A percentile compares a stretch with the other conserved stretches of the same genome.
Conservation (phyloP, 441 rosid species). For the Aquilaria agallochum region DNA sequence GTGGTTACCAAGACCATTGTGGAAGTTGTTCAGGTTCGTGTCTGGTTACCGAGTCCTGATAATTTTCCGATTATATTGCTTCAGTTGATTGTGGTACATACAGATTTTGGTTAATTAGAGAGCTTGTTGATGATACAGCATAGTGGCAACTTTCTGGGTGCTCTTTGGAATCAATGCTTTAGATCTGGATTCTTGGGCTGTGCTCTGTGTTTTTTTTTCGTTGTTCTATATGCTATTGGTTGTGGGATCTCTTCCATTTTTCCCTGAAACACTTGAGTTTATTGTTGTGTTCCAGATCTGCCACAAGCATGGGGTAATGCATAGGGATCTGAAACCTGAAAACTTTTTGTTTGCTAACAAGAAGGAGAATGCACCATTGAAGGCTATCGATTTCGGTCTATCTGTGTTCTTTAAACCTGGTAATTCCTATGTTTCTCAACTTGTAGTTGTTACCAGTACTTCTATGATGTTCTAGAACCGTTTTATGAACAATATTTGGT, state of each 20-base stretch:
- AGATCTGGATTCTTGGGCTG: background rate
- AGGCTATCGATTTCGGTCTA: constrained; percentile 77
- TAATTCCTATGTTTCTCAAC: constrained; percentile 18
- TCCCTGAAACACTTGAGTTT: background rate
- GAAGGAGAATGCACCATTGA: constrained; percentile 65
- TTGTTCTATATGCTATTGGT: background rate
- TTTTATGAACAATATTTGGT: background rate
- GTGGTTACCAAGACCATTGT: constrained; percentile 63
- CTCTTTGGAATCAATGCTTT: background rate
- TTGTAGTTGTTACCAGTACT: too few species aligned
- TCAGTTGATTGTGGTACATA: background rate
- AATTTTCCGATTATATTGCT: constrained; percentile 1
- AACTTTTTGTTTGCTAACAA: constrained; percentile 67
- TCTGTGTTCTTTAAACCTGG: constrained; percentile 77
- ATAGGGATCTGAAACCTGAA: constrained; percentile 69
- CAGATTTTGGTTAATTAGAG: background rate
- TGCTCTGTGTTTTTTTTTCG: background rate
- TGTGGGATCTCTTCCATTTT: background rate
- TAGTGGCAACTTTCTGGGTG: background rate
- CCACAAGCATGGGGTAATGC: constrained; percentile 69
- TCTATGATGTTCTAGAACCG: too few species aligned
- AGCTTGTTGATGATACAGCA: too few species aligned
- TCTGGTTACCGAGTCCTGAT: background rate
- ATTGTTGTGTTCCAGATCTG: constrained; percentile 38
- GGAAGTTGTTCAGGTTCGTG: constrained; percentile 69